Conservation (phyloP, 768 basidiomycete genomes). For the Lentinula boryana region DNA sequence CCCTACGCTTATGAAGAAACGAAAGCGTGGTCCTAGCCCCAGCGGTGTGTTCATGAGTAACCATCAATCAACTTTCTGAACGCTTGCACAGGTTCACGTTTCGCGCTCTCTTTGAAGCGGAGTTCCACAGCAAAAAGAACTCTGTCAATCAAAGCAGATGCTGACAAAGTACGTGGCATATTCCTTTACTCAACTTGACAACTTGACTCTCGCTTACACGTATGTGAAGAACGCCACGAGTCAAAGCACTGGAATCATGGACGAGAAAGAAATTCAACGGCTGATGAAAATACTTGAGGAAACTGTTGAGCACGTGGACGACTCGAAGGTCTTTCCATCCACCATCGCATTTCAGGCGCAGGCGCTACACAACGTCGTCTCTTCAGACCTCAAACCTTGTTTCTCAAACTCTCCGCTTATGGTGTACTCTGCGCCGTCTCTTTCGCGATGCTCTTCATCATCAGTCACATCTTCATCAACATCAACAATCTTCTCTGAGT, state of each 20-base stretch:
- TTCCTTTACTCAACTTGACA: too few relatives aligned
- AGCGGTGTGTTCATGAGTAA: not conserved
- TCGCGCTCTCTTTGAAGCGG: not conserved
- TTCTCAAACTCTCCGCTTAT: not conserved
- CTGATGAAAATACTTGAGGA: not conserved
- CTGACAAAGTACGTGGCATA: not conserved
- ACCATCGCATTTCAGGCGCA: not conserved
- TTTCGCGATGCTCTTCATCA: not conserved
- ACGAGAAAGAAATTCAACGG: not conserved
- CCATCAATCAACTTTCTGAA: too few relatives aligned
- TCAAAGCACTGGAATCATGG: too few relatives aligned
- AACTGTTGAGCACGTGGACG: not conserved
- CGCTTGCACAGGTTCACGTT: not conserved
- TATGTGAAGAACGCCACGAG: too few relatives aligned
- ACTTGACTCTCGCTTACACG: too few relatives aligned
- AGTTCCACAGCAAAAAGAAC: not conserved
- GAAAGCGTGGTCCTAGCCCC: not conserved
- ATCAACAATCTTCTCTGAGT: not conserved
- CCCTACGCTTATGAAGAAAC: not conserved
- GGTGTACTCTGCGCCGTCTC: not conserved
- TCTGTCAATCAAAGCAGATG: not conserved
- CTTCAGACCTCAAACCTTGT: not conserved
- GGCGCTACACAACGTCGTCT: not conserved
- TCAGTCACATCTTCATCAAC: not conserved
- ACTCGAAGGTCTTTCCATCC: not conserved